Conservation (phyloP, 306 rosid species). For the Neltuma alba region DNA sequence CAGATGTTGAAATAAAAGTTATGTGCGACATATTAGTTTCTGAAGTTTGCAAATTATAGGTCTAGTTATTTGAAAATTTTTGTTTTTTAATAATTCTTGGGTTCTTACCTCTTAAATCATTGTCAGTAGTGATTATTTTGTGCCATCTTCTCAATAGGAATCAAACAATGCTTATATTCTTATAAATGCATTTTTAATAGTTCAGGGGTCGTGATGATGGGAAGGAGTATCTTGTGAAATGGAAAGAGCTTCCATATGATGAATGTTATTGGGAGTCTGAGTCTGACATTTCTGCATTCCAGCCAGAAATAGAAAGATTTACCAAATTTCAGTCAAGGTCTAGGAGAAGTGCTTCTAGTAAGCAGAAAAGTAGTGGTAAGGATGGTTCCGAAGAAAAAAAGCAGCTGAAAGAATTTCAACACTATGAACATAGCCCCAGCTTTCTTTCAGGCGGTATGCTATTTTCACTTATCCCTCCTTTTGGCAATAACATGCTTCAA, state of each 20-base stretch:
- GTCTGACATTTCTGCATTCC: constrained; percentile 89
- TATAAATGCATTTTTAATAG: constrained; percentile 42
- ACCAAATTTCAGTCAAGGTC: constrained; percentile 69
- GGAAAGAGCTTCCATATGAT: constrained; percentile 95
- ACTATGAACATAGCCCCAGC: constrained; percentile 76
- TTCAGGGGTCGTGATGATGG: constrained; percentile 73
- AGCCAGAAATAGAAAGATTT: constrained; percentile 86
- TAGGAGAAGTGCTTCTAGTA: constrained; percentile 53
- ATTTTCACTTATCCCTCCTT: constrained; percentile 29
- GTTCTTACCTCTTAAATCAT: not conserved
- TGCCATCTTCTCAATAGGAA: not conserved
- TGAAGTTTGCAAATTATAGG: not conserved
- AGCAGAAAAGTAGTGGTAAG: constrained; percentile 58
- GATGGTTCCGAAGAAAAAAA: constrained; percentile 64
- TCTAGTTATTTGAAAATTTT: not conserved
- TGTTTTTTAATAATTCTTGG: not conserved
- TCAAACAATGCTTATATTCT: constrained; percentile 26
- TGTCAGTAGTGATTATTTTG: not conserved
- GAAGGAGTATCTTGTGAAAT: constrained; percentile 86
- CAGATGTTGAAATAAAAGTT: not conserved
- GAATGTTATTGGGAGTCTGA: constrained; percentile 95
- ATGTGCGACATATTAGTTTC: constrained; percentile 30
- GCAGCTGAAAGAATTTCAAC: constrained; percentile 92
- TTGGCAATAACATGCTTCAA: constrained; percentile 26
- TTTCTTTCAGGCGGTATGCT: constrained; percentile 79